These are phyloP conservation scores for Taphrina pruni DNA, from an alignment of 1,139 yeast genomes.

Conservation along the genomic window DNA sequence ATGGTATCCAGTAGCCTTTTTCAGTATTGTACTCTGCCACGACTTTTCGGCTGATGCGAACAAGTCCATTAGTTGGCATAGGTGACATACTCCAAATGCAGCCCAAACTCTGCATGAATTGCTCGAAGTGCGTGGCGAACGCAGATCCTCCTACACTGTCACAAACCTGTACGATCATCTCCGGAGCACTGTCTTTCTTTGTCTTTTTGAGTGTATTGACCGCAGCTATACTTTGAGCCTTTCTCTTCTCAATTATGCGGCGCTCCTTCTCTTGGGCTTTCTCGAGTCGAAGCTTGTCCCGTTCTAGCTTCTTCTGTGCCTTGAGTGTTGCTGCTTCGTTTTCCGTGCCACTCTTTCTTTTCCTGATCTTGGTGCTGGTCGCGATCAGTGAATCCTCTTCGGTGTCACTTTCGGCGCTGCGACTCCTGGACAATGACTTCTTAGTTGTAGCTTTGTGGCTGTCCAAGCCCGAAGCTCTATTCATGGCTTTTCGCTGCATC, in stretches of 20 bases:
- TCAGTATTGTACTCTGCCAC: slow-evolving; percentile 44
- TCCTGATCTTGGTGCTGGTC: background rate
- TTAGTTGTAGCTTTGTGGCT: background rate
- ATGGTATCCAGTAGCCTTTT: slow-evolving; percentile 45
- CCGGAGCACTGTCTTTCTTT: slow-evolving; percentile 45
- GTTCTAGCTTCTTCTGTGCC: slow-evolving; percentile 30
- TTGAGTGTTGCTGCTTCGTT: background rate
- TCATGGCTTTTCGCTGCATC: background rate
- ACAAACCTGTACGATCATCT: slow-evolving; percentile 47
- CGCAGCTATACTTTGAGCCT: slow-evolving; percentile 40
- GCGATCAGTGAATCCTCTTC: background rate
- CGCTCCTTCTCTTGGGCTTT: slow-evolving; percentile 36
- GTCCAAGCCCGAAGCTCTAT: background rate
- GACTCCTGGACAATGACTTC: slow-evolving; percentile 1
- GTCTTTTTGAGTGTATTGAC: slow-evolving; percentile 44
- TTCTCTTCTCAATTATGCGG: slow-evolving; percentile 29
- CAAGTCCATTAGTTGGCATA: slow-evolving; percentile 43
- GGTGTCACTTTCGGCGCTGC: slow-evolving; percentile 5
- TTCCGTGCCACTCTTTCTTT: background rate
- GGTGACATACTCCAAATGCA: slow-evolving; percentile 1
- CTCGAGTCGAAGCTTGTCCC: slow-evolving; percentile 30
- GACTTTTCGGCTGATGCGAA: slow-evolving; percentile 45
- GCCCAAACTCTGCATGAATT: slow-evolving; percentile 36
- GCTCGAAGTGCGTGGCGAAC: slow-evolving; percentile 42
- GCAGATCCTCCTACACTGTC: slow-evolving; percentile 38